Conservation (phyloP, 2,329 filamentous ascomycete genomes). For the Fusarium nurragi region DNA sequence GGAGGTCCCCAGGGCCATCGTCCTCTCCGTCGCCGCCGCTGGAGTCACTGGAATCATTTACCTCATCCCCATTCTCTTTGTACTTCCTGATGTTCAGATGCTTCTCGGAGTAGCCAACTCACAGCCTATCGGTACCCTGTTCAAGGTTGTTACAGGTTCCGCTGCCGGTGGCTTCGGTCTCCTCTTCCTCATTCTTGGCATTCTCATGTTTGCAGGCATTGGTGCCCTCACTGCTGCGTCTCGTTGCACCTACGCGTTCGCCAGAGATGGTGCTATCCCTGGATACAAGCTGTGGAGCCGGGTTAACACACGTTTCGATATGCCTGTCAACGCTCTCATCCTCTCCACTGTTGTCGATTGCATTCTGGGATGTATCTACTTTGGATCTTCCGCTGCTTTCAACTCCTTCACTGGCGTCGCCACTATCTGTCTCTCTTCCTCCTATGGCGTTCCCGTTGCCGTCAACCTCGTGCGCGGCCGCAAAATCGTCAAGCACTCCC, state of each 20-base stretch:
- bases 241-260: slow-evolving; percentile 80
- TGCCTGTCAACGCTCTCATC: slow-evolving; percentile 75
- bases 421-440: slow-evolving; percentile 79
- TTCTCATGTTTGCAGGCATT: slow-evolving; percentile 79
- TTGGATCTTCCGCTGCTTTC: slow-evolving; percentile 80
- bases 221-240: slow-evolving; percentile 79
- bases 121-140: slow-evolving; percentile 79
- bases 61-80: slow-evolving; percentile 78
- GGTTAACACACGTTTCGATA: slow-evolving; percentile 71
- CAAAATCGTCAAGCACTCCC: slow-evolving; percentile 70
- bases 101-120: slow-evolving; percentile 74
- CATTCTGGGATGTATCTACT: slow-evolving; percentile 80
- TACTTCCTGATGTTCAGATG: slow-evolving; percentile 72
- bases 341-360: slow-evolving; percentile 75
- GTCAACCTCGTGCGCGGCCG: slow-evolving; percentile 74
- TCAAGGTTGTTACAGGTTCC: slow-evolving; percentile 79
- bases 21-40: slow-evolving; percentile 72
- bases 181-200: slow-evolving; percentile 78
- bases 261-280: slow-evolving; percentile 78
- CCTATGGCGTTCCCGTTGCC: slow-evolving; percentile 79
- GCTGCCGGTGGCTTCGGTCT: slow-evolving; percentile 78
- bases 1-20: slow-evolving; percentile 73
- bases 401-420: slow-evolving; percentile 83
- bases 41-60: slow-evolving; percentile 71
- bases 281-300: slow-evolving; percentile 72